A percentile compares a stretch with the other conserved stretches of the same genome.
These are phyloP conservation scores for Pseudonectria buxi DNA, from an alignment of 2,329 filamentous ascomycete species.

Conservation along the genomic window DNA sequence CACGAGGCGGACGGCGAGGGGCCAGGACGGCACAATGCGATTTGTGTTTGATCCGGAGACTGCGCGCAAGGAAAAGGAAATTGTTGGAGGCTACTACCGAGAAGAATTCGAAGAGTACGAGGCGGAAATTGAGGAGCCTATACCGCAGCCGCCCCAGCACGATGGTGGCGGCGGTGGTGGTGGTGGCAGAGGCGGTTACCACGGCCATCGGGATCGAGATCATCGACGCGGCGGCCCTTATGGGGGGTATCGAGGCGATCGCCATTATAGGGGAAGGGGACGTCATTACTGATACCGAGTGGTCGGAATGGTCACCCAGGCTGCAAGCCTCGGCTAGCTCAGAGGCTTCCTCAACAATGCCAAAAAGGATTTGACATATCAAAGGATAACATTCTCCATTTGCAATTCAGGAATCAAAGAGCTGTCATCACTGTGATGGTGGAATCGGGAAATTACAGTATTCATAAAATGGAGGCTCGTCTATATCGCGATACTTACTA, in stretches of 20 bases:
- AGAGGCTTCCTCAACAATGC: too few species aligned
- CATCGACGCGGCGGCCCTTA: conserved; percentile 27
- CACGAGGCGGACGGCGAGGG: conserved; percentile 28
- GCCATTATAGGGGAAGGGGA: conserved; percentile 27
- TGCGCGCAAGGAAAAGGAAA: conserved; percentile 63
- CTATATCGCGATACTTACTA: too few species aligned
- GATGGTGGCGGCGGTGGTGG: conserved; percentile 12
- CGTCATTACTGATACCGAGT: conserved; percentile 22
- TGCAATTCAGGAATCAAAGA: too few species aligned
- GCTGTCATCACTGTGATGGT: too few species aligned
- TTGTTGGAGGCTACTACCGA: conserved; percentile 61
- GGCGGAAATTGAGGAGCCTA: conserved; percentile 65
- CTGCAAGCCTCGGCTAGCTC: too few species aligned
- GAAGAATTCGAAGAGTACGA: conserved; percentile 72
- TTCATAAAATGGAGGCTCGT: too few species aligned
- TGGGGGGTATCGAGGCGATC: conserved; percentile 28
- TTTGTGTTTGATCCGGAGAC: conserved; percentile 82
- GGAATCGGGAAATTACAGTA: too few species aligned
- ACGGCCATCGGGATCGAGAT: conserved; percentile 27
- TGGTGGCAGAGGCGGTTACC: conserved; percentile 22
- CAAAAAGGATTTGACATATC: too few species aligned
- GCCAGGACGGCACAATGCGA: conserved; percentile 68
- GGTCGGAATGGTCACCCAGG: background rate
- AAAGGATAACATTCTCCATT: too few species aligned
- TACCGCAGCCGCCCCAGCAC: conserved; percentile 27